These are phyloP conservation scores for Seiridium unicorne DNA, from an alignment of 2,329 filamentous ascomycete species.

Conservation along the genomic window DNA sequence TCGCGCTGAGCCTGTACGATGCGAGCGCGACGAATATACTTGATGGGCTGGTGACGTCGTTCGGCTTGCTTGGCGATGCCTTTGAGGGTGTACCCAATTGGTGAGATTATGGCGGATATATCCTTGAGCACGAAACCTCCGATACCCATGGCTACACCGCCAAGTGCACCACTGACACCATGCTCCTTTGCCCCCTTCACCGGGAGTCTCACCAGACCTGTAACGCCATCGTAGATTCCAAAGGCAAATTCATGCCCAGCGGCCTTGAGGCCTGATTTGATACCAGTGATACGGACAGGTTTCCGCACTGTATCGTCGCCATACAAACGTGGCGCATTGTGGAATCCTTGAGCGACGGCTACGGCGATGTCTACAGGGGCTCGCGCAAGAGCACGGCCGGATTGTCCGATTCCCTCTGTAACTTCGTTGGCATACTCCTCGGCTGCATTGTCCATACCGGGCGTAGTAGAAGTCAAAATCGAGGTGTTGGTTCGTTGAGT, in stretches of 20 bases:
- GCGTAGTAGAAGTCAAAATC: slow-evolving; percentile 21
- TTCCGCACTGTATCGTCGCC: slow-evolving; percentile 68
- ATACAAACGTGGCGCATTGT: slow-evolving; percentile 69
- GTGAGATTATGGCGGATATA: slow-evolving; percentile 59
- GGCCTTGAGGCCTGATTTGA: slow-evolving; percentile 61
- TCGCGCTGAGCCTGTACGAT: slow-evolving; percentile 58
- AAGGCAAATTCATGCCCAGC: slow-evolving; percentile 61
- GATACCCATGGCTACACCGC: slow-evolving; percentile 59
- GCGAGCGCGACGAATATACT: slow-evolving; percentile 54
- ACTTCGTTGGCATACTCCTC: slow-evolving; percentile 49
- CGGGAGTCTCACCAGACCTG: slow-evolving; percentile 61
- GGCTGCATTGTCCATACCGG: slow-evolving; percentile 26
- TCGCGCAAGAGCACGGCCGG: slow-evolving; percentile 48
- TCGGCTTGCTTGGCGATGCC: slow-evolving; percentile 60
- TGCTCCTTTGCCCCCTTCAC: slow-evolving; percentile 54
- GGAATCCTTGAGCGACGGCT: slow-evolving; percentile 66
- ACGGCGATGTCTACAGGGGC: slow-evolving; percentile 61
- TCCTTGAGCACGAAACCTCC: slow-evolving; percentile 65
- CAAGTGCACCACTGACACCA: slow-evolving; percentile 51
- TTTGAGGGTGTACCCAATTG: slow-evolving; percentile 62
- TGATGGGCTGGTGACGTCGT: slow-evolving; percentile 50
- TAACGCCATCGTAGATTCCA: slow-evolving; percentile 64
- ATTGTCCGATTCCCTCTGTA: slow-evolving; percentile 48
- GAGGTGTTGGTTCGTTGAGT: slow-evolving; percentile 14
- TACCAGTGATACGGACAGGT: slow-evolving; percentile 61